A percentile compares a stretch with the other conserved stretches of the same genome.
Evolutionary conservation across 148 eudicot species (phyloP).

Genomic region (Selenicereus undatus): DNA sequence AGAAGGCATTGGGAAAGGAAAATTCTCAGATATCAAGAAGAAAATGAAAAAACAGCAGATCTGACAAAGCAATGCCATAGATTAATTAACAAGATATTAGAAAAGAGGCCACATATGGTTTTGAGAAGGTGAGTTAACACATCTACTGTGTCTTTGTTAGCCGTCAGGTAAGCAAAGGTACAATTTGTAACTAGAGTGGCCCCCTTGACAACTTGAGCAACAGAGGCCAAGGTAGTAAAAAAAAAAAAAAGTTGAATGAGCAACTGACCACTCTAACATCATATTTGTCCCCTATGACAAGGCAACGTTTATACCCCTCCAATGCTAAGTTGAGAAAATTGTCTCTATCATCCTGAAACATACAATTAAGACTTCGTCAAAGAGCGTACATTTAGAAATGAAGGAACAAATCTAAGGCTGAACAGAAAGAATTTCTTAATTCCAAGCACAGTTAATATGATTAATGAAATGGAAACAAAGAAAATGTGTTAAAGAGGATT

Average conservation of each 20-base stretch:
- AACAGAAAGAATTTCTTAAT: not conserved
- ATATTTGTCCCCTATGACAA: constrained; percentile 88
- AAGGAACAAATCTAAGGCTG: not conserved
- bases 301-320: constrained; percentile 80
- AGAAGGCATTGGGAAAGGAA: not conserved
- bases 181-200: not conserved
- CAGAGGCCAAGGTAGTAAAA: constrained; percentile 6
- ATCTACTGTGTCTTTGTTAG: not conserved
- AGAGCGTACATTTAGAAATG: not conserved
- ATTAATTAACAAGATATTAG: not conserved
- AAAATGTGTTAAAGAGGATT: not conserved
- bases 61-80: not conserved
- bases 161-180: not conserved
- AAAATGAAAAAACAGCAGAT: not conserved
- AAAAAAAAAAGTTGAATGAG: constrained; percentile 10
- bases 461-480: not conserved
- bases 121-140: not conserved
- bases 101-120: not conserved
- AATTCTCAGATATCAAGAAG: not conserved
- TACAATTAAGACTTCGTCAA: not conserved
- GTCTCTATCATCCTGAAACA: constrained; percentile 84
- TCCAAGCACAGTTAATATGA: not conserved
- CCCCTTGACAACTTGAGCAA: not conserved
- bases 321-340: constrained; percentile 73
- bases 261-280: constrained; percentile 87